Conservation (phyloP, 1,139 yeast species). For the Kodamaea alishanica region DNA sequence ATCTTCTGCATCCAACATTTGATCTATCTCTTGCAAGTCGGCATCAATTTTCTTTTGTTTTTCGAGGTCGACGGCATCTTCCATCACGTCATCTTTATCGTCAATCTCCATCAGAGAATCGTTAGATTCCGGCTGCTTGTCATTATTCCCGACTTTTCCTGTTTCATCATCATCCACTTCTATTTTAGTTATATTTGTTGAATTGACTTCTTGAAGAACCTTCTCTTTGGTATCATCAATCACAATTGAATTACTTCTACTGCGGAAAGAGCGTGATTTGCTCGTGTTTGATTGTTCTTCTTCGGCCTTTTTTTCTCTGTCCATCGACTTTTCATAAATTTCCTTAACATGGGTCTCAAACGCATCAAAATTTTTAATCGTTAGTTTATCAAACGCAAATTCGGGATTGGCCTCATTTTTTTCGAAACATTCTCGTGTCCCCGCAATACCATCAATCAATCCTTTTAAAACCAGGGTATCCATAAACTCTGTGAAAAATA, state of each 20-base stretch:
- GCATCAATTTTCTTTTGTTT: slow-evolving; percentile 14
- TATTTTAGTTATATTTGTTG: neutral
- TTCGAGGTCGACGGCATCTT: slow-evolving; percentile 1
- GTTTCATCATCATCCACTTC: slow-evolving; percentile 3
- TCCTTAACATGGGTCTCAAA: slow-evolving; percentile 33
- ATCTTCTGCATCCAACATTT: slow-evolving; percentile 39
- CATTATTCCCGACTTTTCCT: slow-evolving; percentile 6
- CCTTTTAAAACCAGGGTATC: slow-evolving; percentile 32
- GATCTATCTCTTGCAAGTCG: slow-evolving; percentile 32
- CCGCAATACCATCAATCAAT: slow-evolving; percentile 31
- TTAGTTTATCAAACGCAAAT: slow-evolving; percentile 39
- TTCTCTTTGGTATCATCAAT: slow-evolving; percentile 10
- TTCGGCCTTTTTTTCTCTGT: slow-evolving; percentile 14
- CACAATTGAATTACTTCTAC: slow-evolving; percentile 16
- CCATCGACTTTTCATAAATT: slow-evolving; percentile 25
- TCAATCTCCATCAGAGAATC: slow-evolving; percentile 2
- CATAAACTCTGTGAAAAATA: slow-evolving; percentile 32
- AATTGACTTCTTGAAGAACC: slow-evolving; percentile 1
- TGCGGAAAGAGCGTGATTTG: slow-evolving; percentile 4
- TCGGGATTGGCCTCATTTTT: slow-evolving; percentile 25
- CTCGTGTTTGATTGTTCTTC: neutral
- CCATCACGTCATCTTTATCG: neutral
- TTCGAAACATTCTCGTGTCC: slow-evolving; percentile 28
- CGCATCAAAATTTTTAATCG: slow-evolving; percentile 46
- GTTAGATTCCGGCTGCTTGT: slow-evolving; percentile 1